Evolutionary conservation across 2,329 filamentous ascomycete species (phyloP).

Genomic region (Pseudohalonectria lignicola): DNA sequence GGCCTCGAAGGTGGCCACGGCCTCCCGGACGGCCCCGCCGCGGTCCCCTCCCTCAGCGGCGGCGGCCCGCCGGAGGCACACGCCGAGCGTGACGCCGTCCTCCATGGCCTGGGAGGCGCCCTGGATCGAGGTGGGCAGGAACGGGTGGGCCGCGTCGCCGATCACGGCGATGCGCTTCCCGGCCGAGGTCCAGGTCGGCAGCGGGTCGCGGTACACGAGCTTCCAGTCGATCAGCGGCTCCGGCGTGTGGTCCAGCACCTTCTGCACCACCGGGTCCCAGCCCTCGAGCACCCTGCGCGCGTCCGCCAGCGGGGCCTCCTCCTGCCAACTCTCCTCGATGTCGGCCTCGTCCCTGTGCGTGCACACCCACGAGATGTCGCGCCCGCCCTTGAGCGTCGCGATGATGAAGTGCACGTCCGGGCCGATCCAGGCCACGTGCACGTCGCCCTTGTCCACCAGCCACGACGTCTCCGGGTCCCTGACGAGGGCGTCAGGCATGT

Average conservation of each 20-base stretch:
- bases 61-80: constrained; percentile 26
- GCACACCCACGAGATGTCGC: constrained; percentile 42
- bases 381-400: constrained; percentile 38
- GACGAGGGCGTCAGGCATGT: constrained; percentile 8
- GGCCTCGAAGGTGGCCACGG: constrained; percentile 17
- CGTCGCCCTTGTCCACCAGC: constrained; percentile 26
- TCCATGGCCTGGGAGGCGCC: constrained; percentile 39
- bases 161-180: constrained; percentile 28
- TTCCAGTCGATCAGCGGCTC: constrained; percentile 24
- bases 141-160: constrained; percentile 38
- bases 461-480: constrained; percentile 11
- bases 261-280: constrained; percentile 34
- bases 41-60: constrained; percentile 9
- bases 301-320: constrained; percentile 26
- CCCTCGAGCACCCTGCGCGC: constrained; percentile 27
- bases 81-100: constrained; percentile 34
- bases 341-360: constrained; percentile 36
- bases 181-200: constrained; percentile 29
- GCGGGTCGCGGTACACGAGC: constrained; percentile 26
- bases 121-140: constrained; percentile 32
- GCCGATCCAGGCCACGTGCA: constrained; percentile 40
- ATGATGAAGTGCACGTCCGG: constrained; percentile 40
- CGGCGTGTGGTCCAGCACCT: constrained; percentile 29
- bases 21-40: constrained; percentile 13
- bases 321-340: constrained; percentile 33